These are phyloP conservation scores for Lenzites betulinus DNA, from an alignment of 768 basidiomycete species.

Conservation along the genomic window DNA sequence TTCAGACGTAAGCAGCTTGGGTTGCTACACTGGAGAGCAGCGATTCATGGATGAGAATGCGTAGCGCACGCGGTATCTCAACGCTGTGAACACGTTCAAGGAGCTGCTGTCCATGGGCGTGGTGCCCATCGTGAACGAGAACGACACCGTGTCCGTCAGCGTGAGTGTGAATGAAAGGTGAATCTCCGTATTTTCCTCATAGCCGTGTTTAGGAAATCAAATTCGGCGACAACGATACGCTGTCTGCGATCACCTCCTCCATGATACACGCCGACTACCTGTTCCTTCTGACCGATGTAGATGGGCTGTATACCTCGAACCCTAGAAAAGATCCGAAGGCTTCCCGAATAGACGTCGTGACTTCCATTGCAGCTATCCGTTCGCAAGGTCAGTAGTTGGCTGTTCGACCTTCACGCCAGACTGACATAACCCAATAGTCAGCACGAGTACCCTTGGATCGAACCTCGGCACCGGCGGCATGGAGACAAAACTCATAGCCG, in stretches of 20 bases:
- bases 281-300: slow-evolving; percentile 95
- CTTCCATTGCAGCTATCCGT: slow-evolving; percentile 81
- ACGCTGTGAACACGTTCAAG: slow-evolving; percentile 93
- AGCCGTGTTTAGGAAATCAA: slow-evolving; percentile 80
- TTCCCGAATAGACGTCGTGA: slow-evolving; percentile 76
- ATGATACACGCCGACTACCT: slow-evolving; percentile 99
- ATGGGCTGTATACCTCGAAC: slow-evolving; percentile 93
- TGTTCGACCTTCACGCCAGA: neutral
- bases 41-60: neutral
- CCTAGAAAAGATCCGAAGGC: slow-evolving; percentile 89
- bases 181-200: neutral
- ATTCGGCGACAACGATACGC: slow-evolving; percentile 98
- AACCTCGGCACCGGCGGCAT: slow-evolving; percentile 96
- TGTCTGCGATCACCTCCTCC: slow-evolving; percentile 95
- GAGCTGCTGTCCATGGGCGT: slow-evolving; percentile 93
- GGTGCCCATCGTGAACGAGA: slow-evolving; percentile 98
- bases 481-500: slow-evolving; percentile 99
- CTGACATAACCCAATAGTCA: slow-evolving; percentile 53
- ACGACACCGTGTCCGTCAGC: slow-evolving; percentile 97
- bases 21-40: too few relatives aligned
- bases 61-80: slow-evolving; percentile 92
- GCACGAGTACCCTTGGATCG: slow-evolving; percentile 89
- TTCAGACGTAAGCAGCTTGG: slow-evolving; percentile 70
- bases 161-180: slow-evolving; percentile 48
- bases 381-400: slow-evolving; percentile 58